A percentile compares a stretch with the other conserved stretches of the same genome.
These are phyloP conservation scores for Aspergillus hancockii DNA, from an alignment of 495 filamentous ascomycete genomes.

Conservation along the genomic window DNA sequence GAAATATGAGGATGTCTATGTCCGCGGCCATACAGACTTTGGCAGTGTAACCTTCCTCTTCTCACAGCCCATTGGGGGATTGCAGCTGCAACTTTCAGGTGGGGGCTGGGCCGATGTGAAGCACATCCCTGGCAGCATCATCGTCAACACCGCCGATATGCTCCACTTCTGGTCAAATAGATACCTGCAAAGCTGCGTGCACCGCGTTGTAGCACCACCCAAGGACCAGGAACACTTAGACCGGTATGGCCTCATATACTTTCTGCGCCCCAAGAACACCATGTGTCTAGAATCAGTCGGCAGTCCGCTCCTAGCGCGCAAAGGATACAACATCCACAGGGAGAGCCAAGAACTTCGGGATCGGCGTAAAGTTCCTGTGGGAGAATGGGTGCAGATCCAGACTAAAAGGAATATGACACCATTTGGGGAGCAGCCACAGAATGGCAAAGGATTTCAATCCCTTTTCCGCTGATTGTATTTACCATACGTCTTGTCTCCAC, in stretches of 20 bases:
- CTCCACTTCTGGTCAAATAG: conserved; percentile 42
- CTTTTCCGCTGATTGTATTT: no score
- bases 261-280: conserved; percentile 34
- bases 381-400: no score
- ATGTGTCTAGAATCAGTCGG: no score
- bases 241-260: conserved; percentile 48
- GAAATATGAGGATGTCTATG: conserved; percentile 39
- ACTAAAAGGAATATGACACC: no score
- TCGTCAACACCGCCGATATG: conserved; percentile 48
- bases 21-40: conserved; percentile 56
- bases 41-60: conserved; percentile 54
- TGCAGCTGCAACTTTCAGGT: conserved; percentile 49
- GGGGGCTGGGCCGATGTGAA: conserved; percentile 51
- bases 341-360: no score
- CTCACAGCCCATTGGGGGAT: conserved; percentile 52
- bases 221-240: conserved; percentile 44
- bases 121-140: conserved; percentile 46
- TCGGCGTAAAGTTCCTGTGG: no score
- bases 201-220: conserved; percentile 50
- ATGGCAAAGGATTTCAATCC: no score
- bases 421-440: no score
- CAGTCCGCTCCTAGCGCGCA: no score
- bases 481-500: no score
- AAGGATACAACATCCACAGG: no score
- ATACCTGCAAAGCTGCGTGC: conserved; percentile 44